Evolutionary conservation across 2,329 filamentous ascomycete genomes (phyloP).

Genomic region (Colletotrichum tofieldiae): DNA sequence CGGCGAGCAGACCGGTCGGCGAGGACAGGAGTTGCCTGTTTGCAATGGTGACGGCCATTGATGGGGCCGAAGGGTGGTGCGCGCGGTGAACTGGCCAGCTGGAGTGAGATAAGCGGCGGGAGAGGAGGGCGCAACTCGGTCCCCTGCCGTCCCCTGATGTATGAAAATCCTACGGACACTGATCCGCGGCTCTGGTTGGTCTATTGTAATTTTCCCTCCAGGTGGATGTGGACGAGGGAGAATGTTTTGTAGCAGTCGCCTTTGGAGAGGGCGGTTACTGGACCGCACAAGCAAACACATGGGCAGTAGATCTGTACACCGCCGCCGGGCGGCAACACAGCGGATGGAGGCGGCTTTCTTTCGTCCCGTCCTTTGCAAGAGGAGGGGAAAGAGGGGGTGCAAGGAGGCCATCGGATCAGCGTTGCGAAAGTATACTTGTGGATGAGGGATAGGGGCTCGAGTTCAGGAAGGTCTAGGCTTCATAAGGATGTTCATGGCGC

Average conservation of each 20-base stretch:
- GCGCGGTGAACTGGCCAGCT: constrained; percentile 2
- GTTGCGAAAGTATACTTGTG: constrained; percentile 2
- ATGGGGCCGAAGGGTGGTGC: constrained; percentile 7
- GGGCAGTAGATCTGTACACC: neutral
- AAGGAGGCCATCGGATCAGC: neutral
- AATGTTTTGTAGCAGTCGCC: neutral
- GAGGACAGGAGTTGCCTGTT: constrained; percentile 11
- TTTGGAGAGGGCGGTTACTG: neutral
- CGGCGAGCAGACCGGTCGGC: neutral
- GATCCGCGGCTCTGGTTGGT: neutral
- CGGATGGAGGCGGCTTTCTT: neutral
- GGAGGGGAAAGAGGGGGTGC: neutral
- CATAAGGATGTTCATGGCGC: constrained; percentile 1
- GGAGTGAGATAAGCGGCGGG: neutral
- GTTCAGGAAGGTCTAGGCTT: neutral
- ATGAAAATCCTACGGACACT: constrained; percentile 10
- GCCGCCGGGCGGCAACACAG: neutral
- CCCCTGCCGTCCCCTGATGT: constrained; percentile 9
- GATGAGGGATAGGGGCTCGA: constrained; percentile 3
- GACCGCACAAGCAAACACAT: neutral
- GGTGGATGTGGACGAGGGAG: neutral
- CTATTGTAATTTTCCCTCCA: neutral
- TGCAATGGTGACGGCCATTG: neutral
- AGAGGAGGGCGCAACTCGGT: neutral
- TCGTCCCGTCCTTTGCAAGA: neutral